Base-by-base conservation (phyloP, 1,284 basidiomycete genomes). In the Trichosporon sp. region DNA sequence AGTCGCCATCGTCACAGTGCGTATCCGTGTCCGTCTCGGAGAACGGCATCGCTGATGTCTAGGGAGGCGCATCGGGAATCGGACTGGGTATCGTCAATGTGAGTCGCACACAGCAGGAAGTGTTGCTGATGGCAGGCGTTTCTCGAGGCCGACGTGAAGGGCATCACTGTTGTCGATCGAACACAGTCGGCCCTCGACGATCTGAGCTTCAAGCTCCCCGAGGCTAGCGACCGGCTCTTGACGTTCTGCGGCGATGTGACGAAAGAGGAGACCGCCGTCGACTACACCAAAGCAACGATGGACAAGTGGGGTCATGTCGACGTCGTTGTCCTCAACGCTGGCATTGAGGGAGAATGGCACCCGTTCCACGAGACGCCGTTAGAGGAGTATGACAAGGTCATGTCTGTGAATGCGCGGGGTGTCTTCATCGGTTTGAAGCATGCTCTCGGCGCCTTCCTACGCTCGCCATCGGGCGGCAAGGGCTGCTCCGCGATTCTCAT, bases 341-440 rank as follows among this genome's bases (percentile, higher is more conserved):
- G 70, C 4, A 68, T 71, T 40, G 60, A 54, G 27, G 64, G 65
- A 31, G n/a, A n/a, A 7, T 44, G 65, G 56, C 21, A 31, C 21
- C 37, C 56, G 10, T n/a, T 69, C 6, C 59, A 64, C 25, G 68
- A 67, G 32, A 65, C 59, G 7, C 40, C 63, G 9, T 62, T 69
- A 10, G 61, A 63, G 11, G 52, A 64, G 14, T 65, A 58, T 21
- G 70, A 71, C 61, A 61, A 57, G 54, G 64, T 71, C 27, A 65
- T 65, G 63, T 33, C 33, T 9, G 60, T 68, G 31, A 69, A 71
- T 33, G 44, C 61, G 7, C 63, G 64, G 27, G 66, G 66, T 10
- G 73, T 68, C 10, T 73, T 70, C 52, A 46, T 73, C 29, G 73
- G 73, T 3, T 13, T 72, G 21, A 68, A 73, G 61, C 61, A 71